phyloP scores from a whole-genome alignment of 2,329 filamentous ascomycete genomes.

The Hypoxylon sp. region DNA sequence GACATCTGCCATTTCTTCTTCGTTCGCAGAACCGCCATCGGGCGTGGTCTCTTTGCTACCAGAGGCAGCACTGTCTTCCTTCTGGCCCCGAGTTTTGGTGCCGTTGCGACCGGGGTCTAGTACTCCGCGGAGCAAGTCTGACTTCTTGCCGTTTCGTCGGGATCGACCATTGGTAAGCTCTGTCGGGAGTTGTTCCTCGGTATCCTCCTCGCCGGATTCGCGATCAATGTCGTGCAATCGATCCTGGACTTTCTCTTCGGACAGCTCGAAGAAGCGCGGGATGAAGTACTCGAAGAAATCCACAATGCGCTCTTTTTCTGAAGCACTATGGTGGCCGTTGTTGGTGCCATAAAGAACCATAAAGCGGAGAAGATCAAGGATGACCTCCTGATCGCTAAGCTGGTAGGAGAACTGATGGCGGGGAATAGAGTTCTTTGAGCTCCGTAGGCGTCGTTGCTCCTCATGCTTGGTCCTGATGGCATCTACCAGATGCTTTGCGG shows the following conservation, averaged over 20 bases:
- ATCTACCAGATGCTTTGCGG: slow-evolving; percentile 87
- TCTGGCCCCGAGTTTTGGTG: slow-evolving; percentile 73
- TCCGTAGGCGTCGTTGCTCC: slow-evolving; percentile 80
- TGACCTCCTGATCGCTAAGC: slow-evolving; percentile 75
- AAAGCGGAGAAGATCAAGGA: slow-evolving; percentile 68
- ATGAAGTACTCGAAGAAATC: slow-evolving; percentile 82
- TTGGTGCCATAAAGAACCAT: slow-evolving; percentile 72
- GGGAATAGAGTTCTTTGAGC: slow-evolving; percentile 66
- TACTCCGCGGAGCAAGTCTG: slow-evolving; percentile 83
- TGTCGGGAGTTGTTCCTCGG: slow-evolving; percentile 75
- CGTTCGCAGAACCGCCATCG: slow-evolving; percentile 77
- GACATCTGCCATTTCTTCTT: slow-evolving; percentile 76
- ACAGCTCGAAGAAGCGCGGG: slow-evolving; percentile 77
- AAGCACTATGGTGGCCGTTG: slow-evolving; percentile 74
- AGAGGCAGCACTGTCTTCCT: slow-evolving; percentile 80
- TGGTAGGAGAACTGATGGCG: slow-evolving; percentile 79
- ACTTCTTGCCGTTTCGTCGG: slow-evolving; percentile 78
- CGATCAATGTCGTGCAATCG: slow-evolving; percentile 74
- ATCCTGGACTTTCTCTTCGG: slow-evolving; percentile 73
- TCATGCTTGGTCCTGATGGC: slow-evolving; percentile 93
- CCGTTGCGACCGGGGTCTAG: slow-evolving; percentile 80
- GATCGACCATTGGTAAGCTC: slow-evolving; percentile 74
- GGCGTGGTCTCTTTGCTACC: slow-evolving; percentile 90
- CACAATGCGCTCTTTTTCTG: slow-evolving; percentile 77
- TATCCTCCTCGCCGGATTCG: slow-evolving; percentile 78